phyloP scores from a whole-genome alignment of 257 asterid genomes.

The Plectranthus barbatus region DNA sequence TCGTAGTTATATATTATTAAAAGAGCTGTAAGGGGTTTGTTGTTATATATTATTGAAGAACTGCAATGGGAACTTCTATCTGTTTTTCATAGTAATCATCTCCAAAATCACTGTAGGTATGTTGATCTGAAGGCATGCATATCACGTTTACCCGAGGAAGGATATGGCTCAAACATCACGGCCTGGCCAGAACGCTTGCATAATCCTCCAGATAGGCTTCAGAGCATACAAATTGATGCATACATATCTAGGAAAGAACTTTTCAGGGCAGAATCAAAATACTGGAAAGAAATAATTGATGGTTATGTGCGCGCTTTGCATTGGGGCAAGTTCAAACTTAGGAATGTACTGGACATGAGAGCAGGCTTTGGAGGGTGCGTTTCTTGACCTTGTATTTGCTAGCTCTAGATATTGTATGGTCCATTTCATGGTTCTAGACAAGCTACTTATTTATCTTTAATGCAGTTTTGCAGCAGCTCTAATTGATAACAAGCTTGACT shows the following conservation, averaged over 20 bases:
- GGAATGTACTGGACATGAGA: constrained; percentile 96
- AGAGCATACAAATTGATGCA: constrained; percentile 73
- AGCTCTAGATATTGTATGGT: neutral
- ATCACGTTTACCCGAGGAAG: constrained; percentile 72
- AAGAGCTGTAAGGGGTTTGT: too few relatives aligned
- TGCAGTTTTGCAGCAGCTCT: constrained; percentile 93
- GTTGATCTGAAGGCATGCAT: constrained; percentile 81
- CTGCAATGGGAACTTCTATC: too few relatives aligned
- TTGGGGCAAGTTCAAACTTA: constrained; percentile 54
- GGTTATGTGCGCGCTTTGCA: constrained; percentile 52
- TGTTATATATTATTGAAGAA: too few relatives aligned
- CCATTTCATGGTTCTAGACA: neutral
- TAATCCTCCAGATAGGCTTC: constrained; percentile 88
- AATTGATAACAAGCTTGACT: constrained; percentile 54
- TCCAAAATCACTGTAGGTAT: constrained; percentile 45
- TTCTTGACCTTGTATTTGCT: constrained; percentile 4
- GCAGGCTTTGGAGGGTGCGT: constrained; percentile 96
- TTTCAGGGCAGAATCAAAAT: constrained; percentile 65
- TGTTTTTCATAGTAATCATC: constrained; percentile 6
- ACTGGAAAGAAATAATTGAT: constrained; percentile 71
- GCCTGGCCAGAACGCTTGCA: constrained; percentile 85
- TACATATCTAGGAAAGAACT: constrained; percentile 73
- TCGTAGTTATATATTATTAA: too few relatives aligned
- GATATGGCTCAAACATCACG: constrained; percentile 65
- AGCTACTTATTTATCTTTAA: constrained; percentile 11